Evolutionary conservation across 176 grass and related monocot species (phyloP), one percentile per base, ranked within the genome.

Genomic region (Eleusine coracana): DNA sequence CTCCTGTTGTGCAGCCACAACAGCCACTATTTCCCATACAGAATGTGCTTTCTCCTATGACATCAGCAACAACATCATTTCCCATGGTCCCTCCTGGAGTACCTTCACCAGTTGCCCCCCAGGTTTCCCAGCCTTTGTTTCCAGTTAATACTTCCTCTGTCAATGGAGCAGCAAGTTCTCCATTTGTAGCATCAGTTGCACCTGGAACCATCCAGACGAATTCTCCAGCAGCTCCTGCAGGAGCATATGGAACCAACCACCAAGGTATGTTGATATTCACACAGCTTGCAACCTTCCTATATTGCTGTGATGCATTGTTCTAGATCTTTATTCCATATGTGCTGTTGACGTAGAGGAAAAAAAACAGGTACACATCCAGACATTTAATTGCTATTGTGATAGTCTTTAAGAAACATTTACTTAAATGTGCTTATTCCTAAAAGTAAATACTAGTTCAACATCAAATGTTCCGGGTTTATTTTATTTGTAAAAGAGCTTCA

Each of bases 1-100:
- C 73, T 40, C 11, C 85, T 84, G 85, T 80, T 2, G 68, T 81
- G 70, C 84, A 76, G 41, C 88, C 86, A 48, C 92, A 89, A 31
- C 96, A 95, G 21, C 93, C 91, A 62, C 80, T 99, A 37, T 99
- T 99, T 68, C 97, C 97, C 14, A 92, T 99, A 85, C 97, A 99
- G 67, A 98, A 90, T 84, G 86, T 93, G 74, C 71, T 71, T 70
- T 82, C 84, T 92, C 83, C 85, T 85, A 86, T 91, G 76, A 77
- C 88, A 50, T 85, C 91, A 72, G 75, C 83, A 71, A 64, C 93
- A 60, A 66, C 90, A 80, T 82, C 89, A 29, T 90, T 85, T 69
- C 59, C 84, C 68, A 87, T 91, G 90, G 64, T 82, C 5, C 76
- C 86, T 25, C 82, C 90, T 70, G 90, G 90, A 61, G 37, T 92